phyloP scores from a whole-genome alignment of 257 asterid species.

The Thymus quinquecostatus region DNA sequence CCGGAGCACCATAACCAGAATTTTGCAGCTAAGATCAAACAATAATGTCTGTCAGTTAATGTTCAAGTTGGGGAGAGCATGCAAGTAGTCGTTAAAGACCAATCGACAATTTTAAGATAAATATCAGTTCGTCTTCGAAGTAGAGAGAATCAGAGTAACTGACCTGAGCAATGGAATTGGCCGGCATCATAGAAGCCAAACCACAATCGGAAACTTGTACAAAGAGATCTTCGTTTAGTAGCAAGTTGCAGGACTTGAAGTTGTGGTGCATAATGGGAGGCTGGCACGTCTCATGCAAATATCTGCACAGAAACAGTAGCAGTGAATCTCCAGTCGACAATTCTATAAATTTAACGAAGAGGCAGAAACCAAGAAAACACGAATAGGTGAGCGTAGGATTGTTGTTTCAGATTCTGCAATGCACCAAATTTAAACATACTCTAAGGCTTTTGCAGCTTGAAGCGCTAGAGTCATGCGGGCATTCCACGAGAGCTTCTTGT shows the following conservation, averaged over 20 bases:
- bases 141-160: constrained; percentile 10
- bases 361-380: neutral
- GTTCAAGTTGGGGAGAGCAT: neutral
- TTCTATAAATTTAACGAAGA: constrained; percentile 2
- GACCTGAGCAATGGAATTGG: constrained; percentile 65
- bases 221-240: constrained; percentile 67
- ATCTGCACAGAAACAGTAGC: constrained; percentile 49
- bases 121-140: neutral
- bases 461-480: constrained; percentile 78
- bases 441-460: constrained; percentile 91
- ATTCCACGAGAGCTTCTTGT: constrained; percentile 80
- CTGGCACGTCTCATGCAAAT: constrained; percentile 78
- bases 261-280: constrained; percentile 79
- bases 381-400: neutral
- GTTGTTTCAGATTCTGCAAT: neutral
- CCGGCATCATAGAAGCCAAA: constrained; percentile 68
- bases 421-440: constrained; percentile 48
- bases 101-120: neutral
- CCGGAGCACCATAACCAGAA: constrained; percentile 91
- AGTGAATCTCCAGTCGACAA: constrained; percentile 23
- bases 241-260: constrained; percentile 79
- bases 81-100: neutral
- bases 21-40: constrained; percentile 64
- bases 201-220: constrained; percentile 77
- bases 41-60: constrained; percentile 34